These are phyloP conservation scores for Saururus chinensis DNA, from an alignment of 164 flowering plant species.

Conservation along the genomic window DNA sequence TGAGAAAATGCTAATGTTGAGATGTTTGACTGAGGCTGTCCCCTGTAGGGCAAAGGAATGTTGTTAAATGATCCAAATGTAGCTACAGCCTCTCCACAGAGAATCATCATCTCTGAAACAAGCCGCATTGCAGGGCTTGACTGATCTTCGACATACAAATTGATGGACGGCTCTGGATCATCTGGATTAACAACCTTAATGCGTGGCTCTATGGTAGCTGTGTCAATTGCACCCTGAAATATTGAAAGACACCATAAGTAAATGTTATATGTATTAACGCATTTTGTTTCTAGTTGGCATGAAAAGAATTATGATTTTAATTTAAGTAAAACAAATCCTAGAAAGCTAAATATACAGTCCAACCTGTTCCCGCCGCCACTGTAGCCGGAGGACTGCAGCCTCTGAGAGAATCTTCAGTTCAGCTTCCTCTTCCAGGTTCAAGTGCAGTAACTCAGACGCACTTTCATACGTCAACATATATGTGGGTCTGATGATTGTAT, in stretches of 20 bases:
- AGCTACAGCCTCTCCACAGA: slow-evolving; percentile 89
- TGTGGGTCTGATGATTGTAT: slow-evolving; percentile 76
- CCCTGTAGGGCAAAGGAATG: slow-evolving; percentile 87
- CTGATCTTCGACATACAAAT: slow-evolving; percentile 85
- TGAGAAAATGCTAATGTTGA: slow-evolving; percentile 65
- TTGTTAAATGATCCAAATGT: slow-evolving; percentile 63
- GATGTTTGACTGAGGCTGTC: slow-evolving; percentile 79
- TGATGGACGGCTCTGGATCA: slow-evolving; percentile 80
- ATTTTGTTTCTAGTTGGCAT: background rate
- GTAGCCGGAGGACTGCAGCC: slow-evolving; percentile 68
- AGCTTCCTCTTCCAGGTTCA: slow-evolving; percentile 82
- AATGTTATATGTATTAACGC: background rate
- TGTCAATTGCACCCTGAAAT: slow-evolving; percentile 74
- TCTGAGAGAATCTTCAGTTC: slow-evolving; percentile 70
- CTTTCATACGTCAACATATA: slow-evolving; percentile 97
- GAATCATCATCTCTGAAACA: slow-evolving; percentile 95
- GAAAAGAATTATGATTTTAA: too few relatives aligned
- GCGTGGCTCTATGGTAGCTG: slow-evolving; percentile 67
- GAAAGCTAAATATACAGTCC: background rate
- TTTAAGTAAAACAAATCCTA: background rate
- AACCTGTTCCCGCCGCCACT: slow-evolving; percentile 90
- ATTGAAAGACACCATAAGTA: background rate
- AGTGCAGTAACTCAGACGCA: slow-evolving; percentile 80
- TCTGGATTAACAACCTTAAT: slow-evolving; percentile 78
- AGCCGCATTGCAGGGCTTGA: slow-evolving; percentile 91